Evolutionary conservation across 495 filamentous ascomycete genomes (phyloP), one percentile per base, ranked within the genome.

Genomic region (Daldinia grandis): DNA sequence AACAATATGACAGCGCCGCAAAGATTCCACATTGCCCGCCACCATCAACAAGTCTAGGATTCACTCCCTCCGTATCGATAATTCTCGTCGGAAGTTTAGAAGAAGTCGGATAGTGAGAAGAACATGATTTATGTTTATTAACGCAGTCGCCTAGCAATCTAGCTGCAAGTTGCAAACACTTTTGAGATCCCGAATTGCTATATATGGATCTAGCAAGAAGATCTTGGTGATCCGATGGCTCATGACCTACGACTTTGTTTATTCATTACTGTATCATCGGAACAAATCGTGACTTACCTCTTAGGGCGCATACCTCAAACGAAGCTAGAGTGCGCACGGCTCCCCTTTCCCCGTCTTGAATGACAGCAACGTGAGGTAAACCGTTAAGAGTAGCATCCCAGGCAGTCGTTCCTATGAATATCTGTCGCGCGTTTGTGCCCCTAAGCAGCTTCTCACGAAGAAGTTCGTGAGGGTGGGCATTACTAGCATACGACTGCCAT

Each of bases 271-370:
- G 15, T 33, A 31, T 3, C 28, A 50, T 58, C 10, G 6, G 27
- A 31, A 38, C 59, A 40, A 21, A 15, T 24, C 49, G 14, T 27
- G 14, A 17, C 61, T 70, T 59, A 71, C 73, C 69, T 63, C 69
- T 67, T 50, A 61, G 42, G 31, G 69, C 73, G 58, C 71, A 75
- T n/a, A 71, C 69, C 21, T 75, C 73, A 33, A 75, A 75, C 9
- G 57, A 69, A 12, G 61, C 64, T 2, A 75, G 30, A 25, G 58
- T 67, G 24, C 73, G 60, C 28, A 31, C 30, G 4, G 28, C 51
- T 10, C 69, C 62, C 35, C 31, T 56, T 56, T 57, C 35, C 12
- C 69, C 27, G 5, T 69, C n/a, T 53, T 73, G 69, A 37, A 58
- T 57, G 19, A 67, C 51, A n/a, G 61, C 62, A 57, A 75, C 14